Conservation (phyloP, 345 rosid species). For the Arabis hirsuta region DNA sequence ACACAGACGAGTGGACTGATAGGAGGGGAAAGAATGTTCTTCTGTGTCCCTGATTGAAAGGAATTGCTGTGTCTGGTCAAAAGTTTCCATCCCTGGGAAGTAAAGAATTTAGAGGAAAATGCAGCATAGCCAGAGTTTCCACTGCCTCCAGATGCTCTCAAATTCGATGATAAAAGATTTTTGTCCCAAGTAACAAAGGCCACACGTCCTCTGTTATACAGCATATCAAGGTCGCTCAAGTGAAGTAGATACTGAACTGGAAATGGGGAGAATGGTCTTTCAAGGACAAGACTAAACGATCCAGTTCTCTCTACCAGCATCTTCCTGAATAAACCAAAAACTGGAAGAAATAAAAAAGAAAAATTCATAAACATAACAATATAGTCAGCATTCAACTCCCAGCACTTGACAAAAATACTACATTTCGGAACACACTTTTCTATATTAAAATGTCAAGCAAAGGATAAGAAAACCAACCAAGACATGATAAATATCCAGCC, state of each 20-base stretch:
- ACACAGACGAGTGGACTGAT: conserved; percentile 63
- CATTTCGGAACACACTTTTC: neutral
- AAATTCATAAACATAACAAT: conserved; percentile 38
- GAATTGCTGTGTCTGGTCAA: conserved; percentile 51
- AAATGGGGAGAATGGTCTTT: conserved; percentile 82
- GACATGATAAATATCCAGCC: neutral
- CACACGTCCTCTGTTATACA: conserved; percentile 75
- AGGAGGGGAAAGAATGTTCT: conserved; percentile 51
- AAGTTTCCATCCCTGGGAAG: conserved; percentile 65
- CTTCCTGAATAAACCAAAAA: conserved; percentile 69
- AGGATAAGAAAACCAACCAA: conserved; percentile 1
- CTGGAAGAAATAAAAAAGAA: conserved; percentile 46
- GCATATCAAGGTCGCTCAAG: conserved; percentile 59
- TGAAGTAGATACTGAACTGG: conserved; percentile 66
- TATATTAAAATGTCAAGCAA: conserved; percentile 3
- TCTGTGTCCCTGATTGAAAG: conserved; percentile 43
- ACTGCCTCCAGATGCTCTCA: conserved; percentile 52
- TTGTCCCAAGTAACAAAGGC: conserved; percentile 80
- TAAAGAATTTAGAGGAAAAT: conserved; percentile 75
- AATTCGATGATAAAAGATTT: conserved; percentile 57
- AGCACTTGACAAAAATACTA: conserved; percentile 3
- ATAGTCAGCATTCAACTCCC: conserved; percentile 14
- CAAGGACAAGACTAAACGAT: conserved; percentile 74
- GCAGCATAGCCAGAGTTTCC: conserved; percentile 77
- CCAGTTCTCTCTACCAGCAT: conserved; percentile 62